These are phyloP conservation scores for Xylaria scruposa DNA, from an alignment of 495 filamentous ascomycete species.

Conservation along the genomic window DNA sequence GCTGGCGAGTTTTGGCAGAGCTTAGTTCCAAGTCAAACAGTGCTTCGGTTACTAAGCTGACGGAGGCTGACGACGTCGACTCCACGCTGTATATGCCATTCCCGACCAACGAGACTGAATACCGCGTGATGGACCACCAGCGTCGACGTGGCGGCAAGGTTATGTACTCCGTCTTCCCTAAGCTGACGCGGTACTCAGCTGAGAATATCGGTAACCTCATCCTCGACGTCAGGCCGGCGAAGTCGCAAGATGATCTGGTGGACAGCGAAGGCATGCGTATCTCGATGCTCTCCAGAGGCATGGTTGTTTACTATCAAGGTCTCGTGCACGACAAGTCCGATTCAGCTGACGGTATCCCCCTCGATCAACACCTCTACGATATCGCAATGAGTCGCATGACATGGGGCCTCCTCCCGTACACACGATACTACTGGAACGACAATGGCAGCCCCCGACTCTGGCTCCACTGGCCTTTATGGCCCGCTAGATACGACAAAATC, in stretches of 20 bases:
- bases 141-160: constrained; percentile 48
- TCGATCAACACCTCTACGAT: constrained; percentile 29
- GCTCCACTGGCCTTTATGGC: constrained; percentile 14
- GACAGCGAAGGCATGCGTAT: constrained; percentile 38
- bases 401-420: constrained; percentile 1
- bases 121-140: constrained; percentile 25
- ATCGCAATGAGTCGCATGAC: neutral
- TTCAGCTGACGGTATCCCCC: constrained; percentile 8
- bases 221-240: neutral
- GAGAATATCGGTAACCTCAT: constrained; percentile 30
- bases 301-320: constrained; percentile 48
- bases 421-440: neutral
- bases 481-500: neutral
- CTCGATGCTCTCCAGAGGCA: constrained; percentile 33
- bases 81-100: constrained; percentile 9
- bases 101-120: constrained; percentile 24
- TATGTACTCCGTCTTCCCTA: constrained; percentile 49
- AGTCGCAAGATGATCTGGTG: neutral
- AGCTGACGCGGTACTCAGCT: constrained; percentile 43
- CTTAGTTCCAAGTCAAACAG: constrained; percentile 15
- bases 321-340: constrained; percentile 27
- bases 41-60: neutral
- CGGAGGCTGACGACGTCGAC: neutral
- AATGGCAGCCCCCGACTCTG: neutral
- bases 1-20: constrained; percentile 17